Percentiles rank a stretch among this genome's conserved stretches.
Evolutionary conservation across 2,329 filamentous ascomycete genomes (phyloP).

Genomic region (Mycosphaerella arachidis): DNA sequence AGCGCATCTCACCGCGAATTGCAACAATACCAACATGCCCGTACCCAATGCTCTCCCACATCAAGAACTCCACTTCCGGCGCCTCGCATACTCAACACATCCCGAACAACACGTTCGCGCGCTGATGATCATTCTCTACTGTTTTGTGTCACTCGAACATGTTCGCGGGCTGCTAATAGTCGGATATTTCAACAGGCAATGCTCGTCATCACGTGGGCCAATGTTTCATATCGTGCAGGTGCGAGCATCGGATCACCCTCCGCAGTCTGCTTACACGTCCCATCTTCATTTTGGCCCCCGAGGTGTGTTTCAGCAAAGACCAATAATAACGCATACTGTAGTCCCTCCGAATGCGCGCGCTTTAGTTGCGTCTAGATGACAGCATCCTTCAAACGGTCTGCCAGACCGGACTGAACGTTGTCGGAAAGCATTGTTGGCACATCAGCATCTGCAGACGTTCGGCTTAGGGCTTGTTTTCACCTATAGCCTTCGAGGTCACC

Average conservation of each 20-base stretch:
- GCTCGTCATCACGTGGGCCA: not conserved
- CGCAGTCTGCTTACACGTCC: not conserved
- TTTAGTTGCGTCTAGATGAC: too few relatives aligned
- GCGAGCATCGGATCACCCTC: not conserved
- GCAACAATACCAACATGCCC: not conserved
- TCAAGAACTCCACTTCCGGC: not conserved
- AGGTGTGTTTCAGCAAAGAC: not conserved
- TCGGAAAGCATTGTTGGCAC: conserved; percentile 4
- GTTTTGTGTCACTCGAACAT: conserved; percentile 1
- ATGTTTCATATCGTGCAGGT: not conserved
- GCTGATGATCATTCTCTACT: too few relatives aligned
- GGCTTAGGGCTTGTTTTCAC: not conserved
- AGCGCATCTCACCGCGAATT: not conserved
- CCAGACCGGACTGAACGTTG: not conserved
- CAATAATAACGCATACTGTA: too few relatives aligned
- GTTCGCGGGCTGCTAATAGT: not conserved
- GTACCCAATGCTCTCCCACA: not conserved
- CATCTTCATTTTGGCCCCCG: not conserved
- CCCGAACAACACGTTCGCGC: too few relatives aligned
- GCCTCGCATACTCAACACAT: conserved; percentile 6
- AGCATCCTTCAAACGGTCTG: conserved; percentile 2
- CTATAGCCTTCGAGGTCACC: too few relatives aligned
- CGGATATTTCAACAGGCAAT: not conserved
- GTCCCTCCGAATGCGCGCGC: too few relatives aligned
- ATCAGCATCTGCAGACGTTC: conserved; percentile 7